Conservation (phyloP, 345 rosid species). For the Erysimum cheiranthoides region DNA sequence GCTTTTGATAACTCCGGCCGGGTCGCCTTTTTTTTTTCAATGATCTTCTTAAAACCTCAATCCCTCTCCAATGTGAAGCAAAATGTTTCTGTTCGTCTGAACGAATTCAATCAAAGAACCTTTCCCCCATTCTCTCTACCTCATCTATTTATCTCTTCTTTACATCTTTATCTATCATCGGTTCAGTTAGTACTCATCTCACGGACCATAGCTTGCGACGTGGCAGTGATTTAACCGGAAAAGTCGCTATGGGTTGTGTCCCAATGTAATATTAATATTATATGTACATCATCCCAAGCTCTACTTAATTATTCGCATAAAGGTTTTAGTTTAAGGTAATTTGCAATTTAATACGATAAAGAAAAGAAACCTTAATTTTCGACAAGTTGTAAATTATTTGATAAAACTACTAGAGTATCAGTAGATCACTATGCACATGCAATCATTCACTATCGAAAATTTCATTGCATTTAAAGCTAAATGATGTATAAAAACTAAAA, state of each 20-base stretch:
- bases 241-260: not conserved
- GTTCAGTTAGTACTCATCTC: not conserved
- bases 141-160: not conserved
- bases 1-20: not conserved
- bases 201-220: not conserved
- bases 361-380: not conserved
- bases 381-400: not conserved
- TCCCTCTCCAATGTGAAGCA: not conserved
- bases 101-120: too few species aligned
- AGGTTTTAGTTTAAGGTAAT: not conserved
- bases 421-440: not conserved
- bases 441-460: not conserved
- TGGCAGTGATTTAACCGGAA: not conserved
- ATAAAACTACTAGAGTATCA: not conserved
- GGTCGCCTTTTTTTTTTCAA: not conserved
- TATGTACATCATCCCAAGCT: not conserved
- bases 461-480: not conserved
- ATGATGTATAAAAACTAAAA: too few species aligned
- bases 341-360: not conserved
- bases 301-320: not conserved
- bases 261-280: not conserved
- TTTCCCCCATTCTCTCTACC: not conserved
- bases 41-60: not conserved
- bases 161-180: not conserved
- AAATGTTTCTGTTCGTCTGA: too few species aligned